Conservation (phyloP, 345 rosid species). For the Syzygium jambos region DNA sequence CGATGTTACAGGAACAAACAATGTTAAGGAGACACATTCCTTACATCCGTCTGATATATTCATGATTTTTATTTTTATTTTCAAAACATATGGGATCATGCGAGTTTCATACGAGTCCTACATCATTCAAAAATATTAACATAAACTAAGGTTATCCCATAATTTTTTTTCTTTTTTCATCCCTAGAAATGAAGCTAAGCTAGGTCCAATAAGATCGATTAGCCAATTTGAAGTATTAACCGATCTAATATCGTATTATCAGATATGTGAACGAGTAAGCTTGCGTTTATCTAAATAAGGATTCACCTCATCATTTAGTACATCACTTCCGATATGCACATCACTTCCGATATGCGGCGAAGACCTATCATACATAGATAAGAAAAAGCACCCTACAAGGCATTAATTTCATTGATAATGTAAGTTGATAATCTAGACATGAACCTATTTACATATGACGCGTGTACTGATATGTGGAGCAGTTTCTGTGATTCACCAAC, state of each 20-base stretch:
- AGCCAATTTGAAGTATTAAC: not conserved
- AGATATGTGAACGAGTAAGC: rapidly evolving
- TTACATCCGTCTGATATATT: not conserved
- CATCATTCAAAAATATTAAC: rapidly evolving
- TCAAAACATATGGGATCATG: not conserved
- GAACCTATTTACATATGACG: not conserved
- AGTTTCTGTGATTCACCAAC: not conserved
- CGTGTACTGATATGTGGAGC: too few relatives aligned
- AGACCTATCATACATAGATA: not conserved
- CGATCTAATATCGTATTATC: rapidly evolving
- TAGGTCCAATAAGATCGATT: not conserved
- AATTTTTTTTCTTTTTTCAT: not conserved
- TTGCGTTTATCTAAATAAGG: not conserved
- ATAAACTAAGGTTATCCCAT: too few relatives aligned
- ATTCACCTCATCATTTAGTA: not conserved
- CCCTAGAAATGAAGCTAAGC: not conserved
- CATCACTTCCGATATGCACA: rapidly evolving
- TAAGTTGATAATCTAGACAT: not conserved
- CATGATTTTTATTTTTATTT: rapidly evolving
- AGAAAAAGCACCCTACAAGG: not conserved
- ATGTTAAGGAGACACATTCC: not conserved
- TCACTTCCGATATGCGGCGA: too few relatives aligned
- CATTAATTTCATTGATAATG: not conserved
- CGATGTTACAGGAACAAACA: rapidly evolving
- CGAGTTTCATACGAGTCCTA: rapidly evolving